Evolutionary conservation across 352 stramenopile genomes (phyloP), one percentile per base, ranked within the genome.

Genomic region (Phytophthora hybrid): DNA sequence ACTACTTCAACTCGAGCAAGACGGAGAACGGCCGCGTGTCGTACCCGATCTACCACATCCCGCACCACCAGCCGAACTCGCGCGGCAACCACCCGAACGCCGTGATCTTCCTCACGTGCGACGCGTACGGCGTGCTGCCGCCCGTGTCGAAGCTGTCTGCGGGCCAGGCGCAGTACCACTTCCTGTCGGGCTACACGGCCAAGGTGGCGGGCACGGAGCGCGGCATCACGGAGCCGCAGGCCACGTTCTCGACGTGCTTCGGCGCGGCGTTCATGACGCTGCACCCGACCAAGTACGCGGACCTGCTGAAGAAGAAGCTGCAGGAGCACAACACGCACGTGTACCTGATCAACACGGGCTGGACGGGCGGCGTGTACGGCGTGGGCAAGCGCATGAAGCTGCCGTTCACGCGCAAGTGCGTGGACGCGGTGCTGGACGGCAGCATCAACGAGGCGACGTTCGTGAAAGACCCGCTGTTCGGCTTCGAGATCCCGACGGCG

Each of bases 41-140:
- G 44, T 99, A 99, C 84, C 97, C 97, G 37, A 98, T 99, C 81
- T 98, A 99, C 79, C 97, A 99, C 87, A 99, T 99, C 88, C 84
- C 93, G 61, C 97, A 98, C 85, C 95, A 98, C 83, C 92, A 96
- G 74, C 78, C 79, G 32, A 85, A 76, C 53, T 94, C 83, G 63
- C 92, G 87, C 71, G 98, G 96, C 64, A 94, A 91, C 56, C 97
- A 99, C 85, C 97, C 98, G 64, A 95, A 97, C 59, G 97, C 97
- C 76, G 96, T 99, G 39, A 97, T 99, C 63, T 99, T 99, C 87
- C 87, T 99, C 34, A 99, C 96, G 57, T 99, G 96, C 80, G 98
- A 99, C 83, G 98, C 97, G 53, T 99, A 99, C 87, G 98, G 98
- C 66, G 97, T 99, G 41, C 82, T 99, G 41, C 98, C 97, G 13